These are phyloP conservation scores for Mycena galopus DNA, from an alignment of 768 basidiomycete species.

Conservation along the genomic window DNA sequence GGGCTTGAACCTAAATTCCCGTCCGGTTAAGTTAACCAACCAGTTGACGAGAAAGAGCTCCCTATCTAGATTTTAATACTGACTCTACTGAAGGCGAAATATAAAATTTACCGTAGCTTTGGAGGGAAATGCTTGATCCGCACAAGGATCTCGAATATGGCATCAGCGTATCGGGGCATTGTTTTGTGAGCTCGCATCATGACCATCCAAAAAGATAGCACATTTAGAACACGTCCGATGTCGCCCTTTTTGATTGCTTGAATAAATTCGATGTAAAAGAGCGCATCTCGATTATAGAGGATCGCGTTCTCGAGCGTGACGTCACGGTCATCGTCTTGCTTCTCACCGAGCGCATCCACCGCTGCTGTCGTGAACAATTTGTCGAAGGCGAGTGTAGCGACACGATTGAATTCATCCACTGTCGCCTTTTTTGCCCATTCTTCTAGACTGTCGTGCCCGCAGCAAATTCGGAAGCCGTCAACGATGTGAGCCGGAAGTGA, in stretches of 20 bases:
- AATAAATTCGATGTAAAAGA: constrained; percentile 33
- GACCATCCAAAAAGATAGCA: constrained; percentile 31
- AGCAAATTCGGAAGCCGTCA: constrained; percentile 28
- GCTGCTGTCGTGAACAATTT: constrained; percentile 27
- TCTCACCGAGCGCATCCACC: background rate
- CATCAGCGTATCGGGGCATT: constrained; percentile 40
- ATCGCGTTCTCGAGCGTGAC: constrained; percentile 29
- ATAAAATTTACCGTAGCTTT: background rate
- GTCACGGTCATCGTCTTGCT: background rate
- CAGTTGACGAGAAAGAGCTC: constrained; percentile 26
- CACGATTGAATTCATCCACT: constrained; percentile 7
- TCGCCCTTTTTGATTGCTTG: constrained; percentile 40
- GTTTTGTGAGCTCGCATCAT: constrained; percentile 30
- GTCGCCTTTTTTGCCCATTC: constrained; percentile 25
- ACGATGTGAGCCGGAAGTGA: constrained; percentile 8
- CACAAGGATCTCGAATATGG: constrained; percentile 24
- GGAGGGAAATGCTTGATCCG: background rate
- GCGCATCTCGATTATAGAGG: constrained; percentile 37
- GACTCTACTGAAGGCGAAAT: background rate
- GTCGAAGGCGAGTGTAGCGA: constrained; percentile 23
- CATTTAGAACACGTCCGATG: constrained; percentile 38
- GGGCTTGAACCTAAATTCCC: constrained; percentile 13
- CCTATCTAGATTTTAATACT: constrained; percentile 1
- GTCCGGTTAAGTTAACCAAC: constrained; percentile 28
- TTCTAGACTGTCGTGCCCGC: constrained; percentile 9